Base-by-base conservation (phyloP, 2,329 filamentous ascomycete genomes). In the Penicillium sp. region DNA sequence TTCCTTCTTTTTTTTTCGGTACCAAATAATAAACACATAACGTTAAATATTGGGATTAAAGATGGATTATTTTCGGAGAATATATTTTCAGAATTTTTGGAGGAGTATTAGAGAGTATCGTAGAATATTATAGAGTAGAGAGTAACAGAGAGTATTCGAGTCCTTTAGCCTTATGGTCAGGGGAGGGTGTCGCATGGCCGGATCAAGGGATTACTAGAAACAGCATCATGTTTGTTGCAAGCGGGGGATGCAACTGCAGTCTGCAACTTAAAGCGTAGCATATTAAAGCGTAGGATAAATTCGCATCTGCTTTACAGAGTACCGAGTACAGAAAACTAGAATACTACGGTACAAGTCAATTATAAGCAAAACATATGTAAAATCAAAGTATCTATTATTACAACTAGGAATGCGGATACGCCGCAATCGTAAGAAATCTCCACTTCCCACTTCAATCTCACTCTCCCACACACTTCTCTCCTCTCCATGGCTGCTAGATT, bases 401-500 rank as follows among this genome's bases (percentile, higher is more conserved):
- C 51, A 19, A 49, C 55, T 58, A 58, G 39, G 51, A 58, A 58
- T 58, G 55, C 44, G 33, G 51, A 55, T 58, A 58, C 55, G 50
- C 54, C 45, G 54, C 60, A 57, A 55, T 60, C 61, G 58, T 61
- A 65, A 65, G 65, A 58, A 64, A 60, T 65, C 61, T 61, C 62
- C 63, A 61, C 62, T 63, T 61, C 60, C 59, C 50, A 61, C 62
- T 61, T 66, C 61, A 64, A 58, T 63, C 61, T 66, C 66, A 67
- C 64, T 65, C 61, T 62, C 54, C 33, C 44, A 57, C 56, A 55
- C 62, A 52, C 42, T 61, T 64, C 62, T 64, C 61, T 61, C 57
- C 45, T 65, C 62, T 61, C 62, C 64, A 65, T 69, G 60, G 66
- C 69, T 69, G 61, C 60, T 65, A 61, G 59, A 61, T 63, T 64